These are phyloP conservation scores for Sarocladium kiliense DNA, from an alignment of 2,329 filamentous ascomycete genomes.

Conservation along the genomic window DNA sequence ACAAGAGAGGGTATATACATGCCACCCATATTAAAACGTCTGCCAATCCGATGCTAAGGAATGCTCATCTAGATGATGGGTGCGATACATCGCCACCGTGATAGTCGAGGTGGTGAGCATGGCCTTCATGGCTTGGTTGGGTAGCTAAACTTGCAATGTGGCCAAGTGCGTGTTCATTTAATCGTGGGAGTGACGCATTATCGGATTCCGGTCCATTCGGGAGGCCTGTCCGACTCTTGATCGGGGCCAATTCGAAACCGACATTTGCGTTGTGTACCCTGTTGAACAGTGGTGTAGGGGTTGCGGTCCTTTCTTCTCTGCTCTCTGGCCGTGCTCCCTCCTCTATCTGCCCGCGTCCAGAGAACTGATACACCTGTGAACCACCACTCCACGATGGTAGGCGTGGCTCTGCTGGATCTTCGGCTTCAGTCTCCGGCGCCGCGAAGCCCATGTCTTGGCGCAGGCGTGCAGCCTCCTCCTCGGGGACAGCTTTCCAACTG, in stretches of 20 bases:
- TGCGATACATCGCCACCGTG: neutral
- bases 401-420: neutral
- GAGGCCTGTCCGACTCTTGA: slow-evolving; percentile 7
- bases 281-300: neutral
- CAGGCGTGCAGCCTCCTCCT: slow-evolving; percentile 53
- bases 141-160: neutral
- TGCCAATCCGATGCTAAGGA: no score
- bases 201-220: neutral
- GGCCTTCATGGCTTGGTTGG: neutral
- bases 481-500: slow-evolving; percentile 75
- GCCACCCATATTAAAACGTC: no score
- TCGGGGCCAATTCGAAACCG: slow-evolving; percentile 11
- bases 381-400: neutral
- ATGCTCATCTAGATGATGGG: neutral
- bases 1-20: no score
- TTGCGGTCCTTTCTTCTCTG: neutral
- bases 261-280: neutral
- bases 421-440: neutral
- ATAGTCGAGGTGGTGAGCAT: neutral
- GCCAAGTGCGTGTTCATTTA: neutral
- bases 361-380: neutral
- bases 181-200: neutral
- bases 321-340: neutral
- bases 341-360: neutral
- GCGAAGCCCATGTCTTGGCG: slow-evolving; percentile 21